These are phyloP conservation scores for Pharus latifolius DNA, from an alignment of 176 grass and related monocot genomes.

Conservation along the genomic window DNA sequence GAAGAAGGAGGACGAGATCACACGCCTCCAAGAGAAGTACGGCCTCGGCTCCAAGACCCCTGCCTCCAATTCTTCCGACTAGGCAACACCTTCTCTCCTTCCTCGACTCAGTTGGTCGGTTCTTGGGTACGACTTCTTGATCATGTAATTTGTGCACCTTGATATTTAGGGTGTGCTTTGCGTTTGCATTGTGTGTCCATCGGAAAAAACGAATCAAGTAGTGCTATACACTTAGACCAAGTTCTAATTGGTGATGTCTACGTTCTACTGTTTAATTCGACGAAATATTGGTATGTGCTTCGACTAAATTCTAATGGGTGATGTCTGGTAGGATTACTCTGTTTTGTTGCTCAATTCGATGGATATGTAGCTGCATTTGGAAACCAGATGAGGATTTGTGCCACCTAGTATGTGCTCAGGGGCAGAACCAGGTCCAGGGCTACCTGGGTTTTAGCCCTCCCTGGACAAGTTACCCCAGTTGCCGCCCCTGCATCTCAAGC, in stretches of 20 bases:
- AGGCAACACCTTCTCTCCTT: too few relatives aligned
- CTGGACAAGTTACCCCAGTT: too few relatives aligned
- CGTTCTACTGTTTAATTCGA: too few relatives aligned
- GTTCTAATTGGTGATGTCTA: too few relatives aligned
- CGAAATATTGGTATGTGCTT: background rate
- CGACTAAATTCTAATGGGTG: background rate
- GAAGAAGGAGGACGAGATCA: slow-evolving; percentile 97
- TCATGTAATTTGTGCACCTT: background rate
- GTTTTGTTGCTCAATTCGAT: background rate
- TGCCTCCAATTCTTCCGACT: background rate
- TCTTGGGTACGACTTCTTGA: background rate
- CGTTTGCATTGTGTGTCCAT: too few relatives aligned
- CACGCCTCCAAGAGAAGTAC: slow-evolving; percentile 87
- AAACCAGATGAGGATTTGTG: background rate
- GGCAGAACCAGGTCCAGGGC: too few relatives aligned
- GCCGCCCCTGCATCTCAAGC: too few relatives aligned
- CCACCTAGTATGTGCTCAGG: too few relatives aligned
- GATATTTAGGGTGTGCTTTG: too few relatives aligned
- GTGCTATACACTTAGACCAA: too few relatives aligned
- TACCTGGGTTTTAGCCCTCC: too few relatives aligned
- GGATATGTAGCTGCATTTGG: background rate
- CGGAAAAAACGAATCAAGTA: too few relatives aligned
- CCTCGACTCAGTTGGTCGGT: background rate
- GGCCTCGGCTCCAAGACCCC: slow-evolving; percentile 52
- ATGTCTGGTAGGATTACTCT: background rate